A percentile compares a stretch with the other conserved stretches of the same genome.
These are phyloP conservation scores for Saccharomycopsis sp. DNA, from an alignment of 805 yeast genomes.

Conservation along the genomic window DNA sequence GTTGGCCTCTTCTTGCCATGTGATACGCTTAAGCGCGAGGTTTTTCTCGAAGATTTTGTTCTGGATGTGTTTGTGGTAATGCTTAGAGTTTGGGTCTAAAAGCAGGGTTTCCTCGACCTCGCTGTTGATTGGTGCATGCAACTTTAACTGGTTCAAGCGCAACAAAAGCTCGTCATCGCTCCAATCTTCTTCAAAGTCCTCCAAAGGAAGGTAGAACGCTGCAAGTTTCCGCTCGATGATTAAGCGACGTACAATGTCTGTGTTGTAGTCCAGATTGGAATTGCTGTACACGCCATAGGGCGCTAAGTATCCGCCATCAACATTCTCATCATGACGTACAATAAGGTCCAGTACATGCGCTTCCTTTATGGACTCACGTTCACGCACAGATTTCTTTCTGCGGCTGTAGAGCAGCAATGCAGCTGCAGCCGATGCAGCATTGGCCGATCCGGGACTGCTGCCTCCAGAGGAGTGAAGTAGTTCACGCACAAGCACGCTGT, in stretches of 20 bases:
- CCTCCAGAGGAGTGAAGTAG: slow-evolving; percentile 24
- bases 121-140: slow-evolving; percentile 48
- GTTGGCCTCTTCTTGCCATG: slow-evolving; percentile 34
- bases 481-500: slow-evolving; percentile 23
- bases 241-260: slow-evolving; percentile 62
- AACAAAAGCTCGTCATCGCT: slow-evolving; percentile 58
- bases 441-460: slow-evolving; percentile 9
- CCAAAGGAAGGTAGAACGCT: slow-evolving; percentile 86
- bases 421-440: slow-evolving; percentile 3
- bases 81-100: slow-evolving; percentile 20
- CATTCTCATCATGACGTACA: slow-evolving; percentile 59
- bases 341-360: slow-evolving; percentile 50
- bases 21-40: slow-evolving; percentile 34
- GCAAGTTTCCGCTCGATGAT: slow-evolving; percentile 69
- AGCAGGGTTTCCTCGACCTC: slow-evolving; percentile 25
- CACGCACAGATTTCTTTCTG: slow-evolving; percentile 42
- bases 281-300: slow-evolving; percentile 83
- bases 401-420: slow-evolving; percentile 14
- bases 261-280: slow-evolving; percentile 66
- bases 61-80: slow-evolving; percentile 35
- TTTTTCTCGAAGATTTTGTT: slow-evolving; percentile 35
- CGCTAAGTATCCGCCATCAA: slow-evolving; percentile 91
- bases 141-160: slow-evolving; percentile 37
- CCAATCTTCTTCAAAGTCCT: slow-evolving; percentile 72
- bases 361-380: slow-evolving; percentile 47